Evolutionary conservation across 768 basidiomycete genomes (phyloP), one percentile per base, ranked within the genome.

Genomic region (Filobasidium floriforme): DNA sequence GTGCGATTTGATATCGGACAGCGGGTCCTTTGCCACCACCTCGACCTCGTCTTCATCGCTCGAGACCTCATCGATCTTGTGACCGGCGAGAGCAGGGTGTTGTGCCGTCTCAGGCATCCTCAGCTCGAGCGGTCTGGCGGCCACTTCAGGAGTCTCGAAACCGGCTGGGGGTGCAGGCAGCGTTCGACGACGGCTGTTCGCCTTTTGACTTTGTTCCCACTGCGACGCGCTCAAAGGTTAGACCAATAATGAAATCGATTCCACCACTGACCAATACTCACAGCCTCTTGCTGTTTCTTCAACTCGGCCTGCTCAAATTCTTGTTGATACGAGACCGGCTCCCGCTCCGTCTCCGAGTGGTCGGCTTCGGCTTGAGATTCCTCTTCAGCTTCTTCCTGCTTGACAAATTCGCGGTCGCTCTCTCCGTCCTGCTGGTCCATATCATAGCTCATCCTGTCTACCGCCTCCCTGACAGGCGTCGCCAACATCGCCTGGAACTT

Each of bases 401-500:
- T 7, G 6, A 9, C 18, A 6, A 22, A 22, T 14, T 59, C 66
- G 19, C 49, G 29, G 29, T 60, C 70, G 6, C 24, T 41, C 24
- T 62, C 65, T 32, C 52, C 68, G 5, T 49, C 40, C 41, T 55
- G 60, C 40, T 66, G 57, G 7, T 26, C 64, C 9, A 51, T 41
- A 2, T 52, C 51, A 7, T 57, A 60, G 41, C 59, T 57, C 61
- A 61, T 59, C 57, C 69, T 60, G 41, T 40, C n/a, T 18, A 43
- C 41, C 12, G 61, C 26, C 41, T n/a, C 18, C 11, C 44, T 43
- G 9, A 44, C n/a, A 37, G 61, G 73, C 32, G 72, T 75, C 2
- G 61, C 54, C 41, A 68, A 62, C 6, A 65, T 46, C 6, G 66
- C 41, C 29, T 67, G 62, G 61, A 75, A 71, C 28, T 73, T 66